These are phyloP conservation scores for Corchorus capsularis DNA, from an alignment of 345 rosid species.

Conservation along the genomic window DNA sequence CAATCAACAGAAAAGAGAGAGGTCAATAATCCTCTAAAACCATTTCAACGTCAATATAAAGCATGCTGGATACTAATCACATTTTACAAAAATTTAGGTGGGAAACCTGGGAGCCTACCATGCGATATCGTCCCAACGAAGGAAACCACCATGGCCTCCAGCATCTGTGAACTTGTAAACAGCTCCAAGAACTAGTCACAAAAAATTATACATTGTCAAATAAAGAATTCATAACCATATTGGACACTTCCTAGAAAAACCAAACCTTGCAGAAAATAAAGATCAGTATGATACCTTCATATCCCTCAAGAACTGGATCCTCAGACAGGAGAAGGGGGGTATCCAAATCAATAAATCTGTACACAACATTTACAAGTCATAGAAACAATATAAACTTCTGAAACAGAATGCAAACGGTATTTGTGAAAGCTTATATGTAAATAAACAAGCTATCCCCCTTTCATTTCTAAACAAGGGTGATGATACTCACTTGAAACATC, in stretches of 20 bases:
- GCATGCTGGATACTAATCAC: not conserved
- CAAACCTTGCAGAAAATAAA: not conserved
- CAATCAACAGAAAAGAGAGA: not conserved
- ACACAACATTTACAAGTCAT: slow-evolving; percentile 4
- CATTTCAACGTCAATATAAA: not conserved
- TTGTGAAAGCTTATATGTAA: not conserved
- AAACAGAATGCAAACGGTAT: not conserved
- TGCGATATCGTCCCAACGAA: slow-evolving; percentile 64
- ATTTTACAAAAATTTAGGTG: slow-evolving; percentile 3
- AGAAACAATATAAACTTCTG: not conserved
- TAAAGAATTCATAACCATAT: not conserved
- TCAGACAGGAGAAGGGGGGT: slow-evolving; percentile 85
- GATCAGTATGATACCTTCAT: slow-evolving; percentile 59
- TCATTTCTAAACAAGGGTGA: slow-evolving; percentile 8
- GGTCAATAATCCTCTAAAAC: not conserved
- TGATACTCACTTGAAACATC: slow-evolving; percentile 71
- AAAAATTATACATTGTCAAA: slow-evolving; percentile 9
- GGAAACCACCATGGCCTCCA: slow-evolving; percentile 79
- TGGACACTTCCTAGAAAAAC: not conserved
- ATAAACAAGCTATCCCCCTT: not conserved
- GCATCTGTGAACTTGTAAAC: slow-evolving; percentile 75
- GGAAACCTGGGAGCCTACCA: slow-evolving; percentile 38
- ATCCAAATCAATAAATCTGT: slow-evolving; percentile 83
- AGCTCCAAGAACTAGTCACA: slow-evolving; percentile 61
- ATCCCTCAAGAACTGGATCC: slow-evolving; percentile 90